A percentile compares a stretch with the other conserved stretches of the same genome.
Evolutionary conservation across 129 eudicot genomes (phyloP).

Genomic region (Oenanthe sinensis): DNA sequence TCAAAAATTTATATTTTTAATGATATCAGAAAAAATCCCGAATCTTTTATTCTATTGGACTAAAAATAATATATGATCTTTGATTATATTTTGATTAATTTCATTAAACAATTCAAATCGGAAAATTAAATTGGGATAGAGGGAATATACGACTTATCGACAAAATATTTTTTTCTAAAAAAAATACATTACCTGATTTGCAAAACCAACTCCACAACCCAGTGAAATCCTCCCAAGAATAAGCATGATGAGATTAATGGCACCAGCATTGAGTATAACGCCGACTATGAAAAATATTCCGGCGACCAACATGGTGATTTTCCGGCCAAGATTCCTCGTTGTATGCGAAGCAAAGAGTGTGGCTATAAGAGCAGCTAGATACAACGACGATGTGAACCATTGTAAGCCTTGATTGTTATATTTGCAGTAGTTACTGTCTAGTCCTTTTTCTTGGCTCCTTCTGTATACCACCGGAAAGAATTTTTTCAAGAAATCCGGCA

Average conservation of each 20-base stretch:
- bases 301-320: conserved; percentile 69
- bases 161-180: background rate
- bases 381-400: conserved; percentile 75
- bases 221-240: conserved; percentile 78
- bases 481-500: conserved; percentile 57
- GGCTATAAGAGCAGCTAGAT: conserved; percentile 73
- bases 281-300: conserved; percentile 70
- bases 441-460: conserved; percentile 3
- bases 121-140: too few species aligned
- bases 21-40: background rate
- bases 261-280: conserved; percentile 61
- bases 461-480: conserved; percentile 69
- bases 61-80: too few species aligned
- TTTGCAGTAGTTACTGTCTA: conserved; percentile 66
- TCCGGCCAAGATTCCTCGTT: conserved; percentile 57
- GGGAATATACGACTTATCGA: background rate
- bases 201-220: conserved; percentile 98
- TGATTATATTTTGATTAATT: too few species aligned
- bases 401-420: conserved; percentile 84
- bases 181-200: conserved; percentile 57
- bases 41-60: too few species aligned
- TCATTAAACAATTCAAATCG: too few species aligned
- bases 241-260: conserved; percentile 71
- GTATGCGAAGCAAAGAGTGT: conserved; percentile 88
- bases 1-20: background rate